Conservation (phyloP, 202 grass and related monocot genomes). For the Panicum virgatum region DNA sequence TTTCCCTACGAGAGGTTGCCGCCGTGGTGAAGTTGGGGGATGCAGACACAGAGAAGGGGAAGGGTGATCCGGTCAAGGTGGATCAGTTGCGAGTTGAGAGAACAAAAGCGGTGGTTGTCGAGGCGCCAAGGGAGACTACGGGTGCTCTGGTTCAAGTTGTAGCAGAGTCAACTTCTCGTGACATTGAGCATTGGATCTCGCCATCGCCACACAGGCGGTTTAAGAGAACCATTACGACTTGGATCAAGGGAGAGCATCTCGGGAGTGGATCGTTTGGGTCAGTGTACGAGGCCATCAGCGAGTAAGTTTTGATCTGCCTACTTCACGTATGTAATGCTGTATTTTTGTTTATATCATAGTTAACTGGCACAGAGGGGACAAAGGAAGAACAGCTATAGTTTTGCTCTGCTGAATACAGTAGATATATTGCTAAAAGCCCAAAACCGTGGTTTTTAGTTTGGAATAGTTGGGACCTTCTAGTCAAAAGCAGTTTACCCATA, state of each 20-base stretch:
- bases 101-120: conserved; percentile 28
- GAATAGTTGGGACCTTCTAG: not conserved
- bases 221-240: conserved; percentile 71
- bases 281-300: conserved; percentile 82
- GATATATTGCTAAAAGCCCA: not conserved
- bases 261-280: conserved; percentile 87
- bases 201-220: conserved; percentile 58
- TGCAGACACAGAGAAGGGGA: not conserved
- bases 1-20: conserved; percentile 3
- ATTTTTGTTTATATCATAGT: not conserved
- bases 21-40: conserved; percentile 11
- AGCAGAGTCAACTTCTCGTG: conserved; percentile 21
- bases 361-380: not conserved
- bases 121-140: not conserved
- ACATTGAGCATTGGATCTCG: conserved; percentile 37
- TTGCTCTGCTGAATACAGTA: conserved; percentile 12
- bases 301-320: conserved; percentile 57
- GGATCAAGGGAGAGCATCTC: conserved; percentile 62
- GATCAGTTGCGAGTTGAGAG: conserved; percentile 14
- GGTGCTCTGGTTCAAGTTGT: conserved; percentile 10
- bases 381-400: not conserved
- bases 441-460: not conserved
- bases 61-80: not conserved
- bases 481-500: not conserved
- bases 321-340: not conserved